Base-by-base conservation (phyloP, 2,329 filamentous ascomycete species). In the Cadophora sp. region DNA sequence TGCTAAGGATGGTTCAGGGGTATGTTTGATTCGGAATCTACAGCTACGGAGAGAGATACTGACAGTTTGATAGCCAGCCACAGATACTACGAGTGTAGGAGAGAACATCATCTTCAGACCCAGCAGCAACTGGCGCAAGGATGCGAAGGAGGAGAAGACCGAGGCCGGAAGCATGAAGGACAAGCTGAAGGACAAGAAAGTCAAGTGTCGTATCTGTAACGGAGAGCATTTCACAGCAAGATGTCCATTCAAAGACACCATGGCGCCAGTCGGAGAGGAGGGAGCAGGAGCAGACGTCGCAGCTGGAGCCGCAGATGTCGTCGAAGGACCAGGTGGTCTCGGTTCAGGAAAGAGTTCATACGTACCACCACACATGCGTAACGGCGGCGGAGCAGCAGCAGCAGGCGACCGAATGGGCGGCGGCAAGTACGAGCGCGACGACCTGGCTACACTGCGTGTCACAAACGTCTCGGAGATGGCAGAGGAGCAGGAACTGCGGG, bases 241-340 rank as follows among this genome's bases (percentile, higher is more conserved):
- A 81, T 99, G 96, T 89, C 96, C 96, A 43, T 99, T 97, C 91
- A 99, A 98, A 86, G 96, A 98, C 81, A 99, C 95, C 76, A 97
- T 99, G 94, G 94, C 95, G 43, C 96, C 92, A 46, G 89, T 94
- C 70, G 89, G 90, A 73, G 88, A 89, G 80, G 84, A 82, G 66
- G 80, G 79, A 58, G 79, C 79, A 37, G 85, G 81, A 70, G 50
- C 62, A 14, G 88, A 90, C 71, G 82, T 83, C 31, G 87, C 84
- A 40, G 85, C 85, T 60, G 76, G 73, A 60, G 85, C 82, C 27
- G 84, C 80, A 59, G 81, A 81, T 61, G 82, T 79, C 34, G 75
- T 77, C 50, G 76, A 80, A 48, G 80, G 80, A 50, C 83, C 83
- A 40, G 91, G 89, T 68, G 86, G 83, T 34, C 83, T 89, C 29